phyloP scores from a whole-genome alignment of 495 filamentous ascomycete genomes.

The Aspergillus saccharolyticus region DNA sequence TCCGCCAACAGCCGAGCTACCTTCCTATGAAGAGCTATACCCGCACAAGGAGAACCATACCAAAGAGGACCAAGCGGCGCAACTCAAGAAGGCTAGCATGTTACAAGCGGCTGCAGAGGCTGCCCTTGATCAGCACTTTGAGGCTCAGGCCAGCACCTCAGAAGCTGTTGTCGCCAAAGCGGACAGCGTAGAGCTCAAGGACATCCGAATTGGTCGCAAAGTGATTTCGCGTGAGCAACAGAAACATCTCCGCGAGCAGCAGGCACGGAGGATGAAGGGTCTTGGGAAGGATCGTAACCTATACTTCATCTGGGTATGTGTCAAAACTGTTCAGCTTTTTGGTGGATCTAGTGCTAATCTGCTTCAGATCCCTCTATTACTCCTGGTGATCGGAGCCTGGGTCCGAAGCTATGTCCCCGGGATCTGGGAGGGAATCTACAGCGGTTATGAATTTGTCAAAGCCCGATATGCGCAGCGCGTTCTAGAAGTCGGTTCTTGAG shows the following conservation, averaged over 20 bases:
- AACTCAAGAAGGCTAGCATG: constrained; percentile 58
- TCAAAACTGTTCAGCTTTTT: constrained; percentile 15
- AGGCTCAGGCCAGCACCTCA: constrained; percentile 46
- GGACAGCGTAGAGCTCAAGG: constrained; percentile 34
- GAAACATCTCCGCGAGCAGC: constrained; percentile 63
- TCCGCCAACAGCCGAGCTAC: constrained; percentile 49
- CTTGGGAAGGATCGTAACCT: constrained; percentile 71
- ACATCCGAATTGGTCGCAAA: constrained; percentile 43
- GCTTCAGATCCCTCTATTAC: constrained; percentile 42
- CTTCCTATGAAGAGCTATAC: constrained; percentile 78
- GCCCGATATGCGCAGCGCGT: constrained; percentile 40
- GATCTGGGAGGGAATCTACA: constrained; percentile 44
- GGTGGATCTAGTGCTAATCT: constrained; percentile 17
- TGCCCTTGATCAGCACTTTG: constrained; percentile 63
- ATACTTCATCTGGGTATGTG: constrained; percentile 78
- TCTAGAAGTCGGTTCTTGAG: constrained; percentile 31
- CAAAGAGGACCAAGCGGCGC: constrained; percentile 36
- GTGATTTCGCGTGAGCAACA: constrained; percentile 65
- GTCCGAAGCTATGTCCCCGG: constrained; percentile 54
- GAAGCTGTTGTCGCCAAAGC: constrained; percentile 39
- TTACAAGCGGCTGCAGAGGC: constrained; percentile 59
- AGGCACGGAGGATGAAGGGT: constrained; percentile 70
- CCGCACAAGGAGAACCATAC: constrained; percentile 46
- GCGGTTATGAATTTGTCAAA: constrained; percentile 41
- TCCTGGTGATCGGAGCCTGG: constrained; percentile 62